These are phyloP conservation scores for Cornus kousa DNA, from an alignment of 148 eudicot genomes.

Conservation along the genomic window DNA sequence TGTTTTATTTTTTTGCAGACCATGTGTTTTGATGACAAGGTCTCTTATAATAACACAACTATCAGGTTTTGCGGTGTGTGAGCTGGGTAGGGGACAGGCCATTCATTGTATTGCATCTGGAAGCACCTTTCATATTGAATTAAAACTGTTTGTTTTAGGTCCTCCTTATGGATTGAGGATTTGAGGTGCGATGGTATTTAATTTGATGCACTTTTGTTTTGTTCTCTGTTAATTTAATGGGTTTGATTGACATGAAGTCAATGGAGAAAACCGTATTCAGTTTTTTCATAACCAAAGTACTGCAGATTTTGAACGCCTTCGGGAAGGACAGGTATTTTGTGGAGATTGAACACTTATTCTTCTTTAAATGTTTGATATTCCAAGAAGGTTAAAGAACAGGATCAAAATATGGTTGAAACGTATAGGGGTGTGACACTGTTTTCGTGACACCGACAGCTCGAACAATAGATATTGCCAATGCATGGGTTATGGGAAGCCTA, in stretches of 20 bases:
- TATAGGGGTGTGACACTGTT: too few species aligned
- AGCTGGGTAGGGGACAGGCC: too few species aligned
- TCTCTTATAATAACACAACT: too few species aligned
- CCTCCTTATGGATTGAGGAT: background rate
- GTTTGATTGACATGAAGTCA: conserved; percentile 40
- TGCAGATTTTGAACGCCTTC: conserved; percentile 68
- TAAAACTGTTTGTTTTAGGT: too few species aligned
- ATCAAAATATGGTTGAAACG: conserved; percentile 6
- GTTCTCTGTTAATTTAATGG: conserved; percentile 1
- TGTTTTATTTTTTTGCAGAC: too few species aligned
- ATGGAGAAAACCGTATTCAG: conserved; percentile 64
- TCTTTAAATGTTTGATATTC: background rate
- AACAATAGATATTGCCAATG: too few species aligned
- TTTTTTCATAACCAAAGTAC: conserved; percentile 83
- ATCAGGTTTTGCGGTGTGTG: too few species aligned
- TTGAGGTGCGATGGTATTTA: background rate
- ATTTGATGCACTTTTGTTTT: conserved; percentile 1
- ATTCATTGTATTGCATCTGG: too few species aligned
- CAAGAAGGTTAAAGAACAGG: background rate
- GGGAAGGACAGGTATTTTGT: conserved; percentile 54
- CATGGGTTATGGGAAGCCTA: too few species aligned
- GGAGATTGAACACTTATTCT: background rate
- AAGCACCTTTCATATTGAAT: too few species aligned
- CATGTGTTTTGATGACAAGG: too few species aligned
- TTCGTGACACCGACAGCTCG: too few species aligned